Evolutionary conservation across 2,329 filamentous ascomycete species (phyloP).

Genomic region (Thermoascus crustaceus): DNA sequence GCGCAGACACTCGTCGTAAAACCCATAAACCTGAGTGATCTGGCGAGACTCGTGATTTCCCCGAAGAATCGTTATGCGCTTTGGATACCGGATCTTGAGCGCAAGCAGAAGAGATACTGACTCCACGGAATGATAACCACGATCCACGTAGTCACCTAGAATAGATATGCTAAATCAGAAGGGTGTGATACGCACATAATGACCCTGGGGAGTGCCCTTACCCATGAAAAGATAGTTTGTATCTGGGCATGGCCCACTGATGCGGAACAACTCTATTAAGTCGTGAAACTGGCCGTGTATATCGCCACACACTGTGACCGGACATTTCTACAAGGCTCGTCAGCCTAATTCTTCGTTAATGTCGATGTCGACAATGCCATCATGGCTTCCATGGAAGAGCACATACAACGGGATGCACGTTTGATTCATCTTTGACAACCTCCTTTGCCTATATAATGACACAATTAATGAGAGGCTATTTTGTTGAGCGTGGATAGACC

Average conservation of each 20-base stretch:
- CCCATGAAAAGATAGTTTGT: constrained; percentile 97
- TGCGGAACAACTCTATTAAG: constrained; percentile 94
- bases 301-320: constrained; percentile 89
- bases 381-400: constrained; percentile 6
- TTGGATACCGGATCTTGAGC: constrained; percentile 87
- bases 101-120: constrained; percentile 41
- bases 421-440: constrained; percentile 86
- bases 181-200: constrained; percentile 4
- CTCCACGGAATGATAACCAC: constrained; percentile 91
- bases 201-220: constrained; percentile 34
- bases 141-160: constrained; percentile 83
- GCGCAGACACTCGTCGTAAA: constrained; percentile 91
- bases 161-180: constrained; percentile 8
- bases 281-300: constrained; percentile 96
- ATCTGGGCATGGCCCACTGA: constrained; percentile 86
- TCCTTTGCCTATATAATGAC: constrained; percentile 61
- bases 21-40: constrained; percentile 93
- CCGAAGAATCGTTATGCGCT: constrained; percentile 88
- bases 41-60: constrained; percentile 95
- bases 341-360: constrained; percentile 8
- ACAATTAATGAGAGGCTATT: constrained; percentile 4
- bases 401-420: constrained; percentile 86
- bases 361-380: constrained; percentile 3
- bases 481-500: neutral
- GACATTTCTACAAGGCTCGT: constrained; percentile 64